Conservation (phyloP, 768 basidiomycete genomes). For the Naganishia vishniacii region DNA sequence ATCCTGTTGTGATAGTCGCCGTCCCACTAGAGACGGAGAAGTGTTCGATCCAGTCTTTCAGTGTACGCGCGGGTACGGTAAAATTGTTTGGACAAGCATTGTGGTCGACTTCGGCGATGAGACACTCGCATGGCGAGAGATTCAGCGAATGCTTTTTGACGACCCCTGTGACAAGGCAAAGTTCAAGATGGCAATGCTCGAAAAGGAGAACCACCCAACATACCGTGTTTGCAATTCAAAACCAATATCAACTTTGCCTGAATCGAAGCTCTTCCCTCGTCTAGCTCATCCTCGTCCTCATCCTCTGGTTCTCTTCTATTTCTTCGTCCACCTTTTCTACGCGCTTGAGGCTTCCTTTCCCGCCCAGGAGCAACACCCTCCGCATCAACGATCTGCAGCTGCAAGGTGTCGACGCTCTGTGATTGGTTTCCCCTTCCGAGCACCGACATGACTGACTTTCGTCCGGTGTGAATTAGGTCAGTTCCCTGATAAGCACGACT, state of each 20-base stretch:
- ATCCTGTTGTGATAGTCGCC: slow-evolving; percentile 1
- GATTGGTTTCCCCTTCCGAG: slow-evolving; percentile 35
- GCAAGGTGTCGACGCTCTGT: slow-evolving; percentile 38
- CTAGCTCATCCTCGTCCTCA: slow-evolving; percentile 30
- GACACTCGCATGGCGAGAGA: slow-evolving; percentile 39
- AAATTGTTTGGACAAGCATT: slow-evolving; percentile 39
- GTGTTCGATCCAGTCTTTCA: slow-evolving; percentile 46
- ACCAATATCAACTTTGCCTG: slow-evolving; percentile 38
- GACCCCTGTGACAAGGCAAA: slow-evolving; percentile 32
- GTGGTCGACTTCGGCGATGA: slow-evolving; percentile 42
- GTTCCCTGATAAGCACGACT: background rate
- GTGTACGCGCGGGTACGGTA: slow-evolving; percentile 35
- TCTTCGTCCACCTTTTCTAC: background rate
- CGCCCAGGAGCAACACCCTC: slow-evolving; percentile 16
- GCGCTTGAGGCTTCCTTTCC: slow-evolving; percentile 5
- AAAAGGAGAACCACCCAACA: slow-evolving; percentile 4
- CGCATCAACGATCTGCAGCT: slow-evolving; percentile 36
- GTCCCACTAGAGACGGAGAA: slow-evolving; percentile 32
- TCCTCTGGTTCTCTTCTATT: slow-evolving; percentile 5
- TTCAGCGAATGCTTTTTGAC: slow-evolving; percentile 46
- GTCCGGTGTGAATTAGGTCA: background rate
- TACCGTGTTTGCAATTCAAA: slow-evolving; percentile 47
- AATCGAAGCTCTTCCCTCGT: slow-evolving; percentile 31
- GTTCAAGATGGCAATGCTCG: background rate
- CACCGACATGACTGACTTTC: slow-evolving; percentile 42